Conservation (phyloP, 2,329 filamentous ascomycete species). For the Colletotrichum eremochloae region DNA sequence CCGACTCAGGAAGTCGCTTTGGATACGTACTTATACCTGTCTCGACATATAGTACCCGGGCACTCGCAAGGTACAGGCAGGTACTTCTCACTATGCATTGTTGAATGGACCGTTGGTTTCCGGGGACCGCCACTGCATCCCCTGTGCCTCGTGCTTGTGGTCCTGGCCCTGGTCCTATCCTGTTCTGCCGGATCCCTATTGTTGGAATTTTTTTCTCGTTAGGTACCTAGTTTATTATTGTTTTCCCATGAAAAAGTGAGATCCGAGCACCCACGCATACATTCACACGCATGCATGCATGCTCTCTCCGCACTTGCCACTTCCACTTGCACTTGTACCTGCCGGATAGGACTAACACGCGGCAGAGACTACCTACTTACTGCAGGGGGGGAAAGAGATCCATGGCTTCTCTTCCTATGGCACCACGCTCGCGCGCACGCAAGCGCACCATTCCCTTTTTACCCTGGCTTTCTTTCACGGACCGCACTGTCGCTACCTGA, state of each 20-base stretch:
- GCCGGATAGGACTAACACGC: conserved; percentile 18
- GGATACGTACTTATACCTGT: neutral
- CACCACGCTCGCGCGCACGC: neutral
- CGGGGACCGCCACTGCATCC: conserved; percentile 19
- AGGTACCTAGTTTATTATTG: no score
- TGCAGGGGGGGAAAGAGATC: conserved; percentile 3
- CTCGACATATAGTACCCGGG: no score
- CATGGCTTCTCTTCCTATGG: conserved; percentile 5
- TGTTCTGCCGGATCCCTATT: conserved; percentile 17
- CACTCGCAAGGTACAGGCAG: no score
- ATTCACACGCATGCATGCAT: no score
- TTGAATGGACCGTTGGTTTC: conserved; percentile 31
- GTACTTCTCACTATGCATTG: conserved; percentile 13
- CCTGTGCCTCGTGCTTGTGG: conserved; percentile 1
- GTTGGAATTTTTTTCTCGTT: neutral
- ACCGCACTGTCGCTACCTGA: conserved; percentile 10
- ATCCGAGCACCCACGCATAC: conserved; percentile 9
- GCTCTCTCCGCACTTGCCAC: neutral
- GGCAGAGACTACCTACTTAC: conserved; percentile 14
- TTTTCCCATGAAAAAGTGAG: conserved; percentile 3
- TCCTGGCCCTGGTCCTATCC: no score
- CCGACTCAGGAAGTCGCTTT: conserved; percentile 32
- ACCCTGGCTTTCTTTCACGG: conserved; percentile 4
- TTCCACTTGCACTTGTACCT: neutral
- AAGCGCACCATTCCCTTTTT: conserved; percentile 15